Evolutionary conservation across 2,329 filamentous ascomycete species (phyloP).

Genomic region (Fonsecaea multimorphosa): DNA sequence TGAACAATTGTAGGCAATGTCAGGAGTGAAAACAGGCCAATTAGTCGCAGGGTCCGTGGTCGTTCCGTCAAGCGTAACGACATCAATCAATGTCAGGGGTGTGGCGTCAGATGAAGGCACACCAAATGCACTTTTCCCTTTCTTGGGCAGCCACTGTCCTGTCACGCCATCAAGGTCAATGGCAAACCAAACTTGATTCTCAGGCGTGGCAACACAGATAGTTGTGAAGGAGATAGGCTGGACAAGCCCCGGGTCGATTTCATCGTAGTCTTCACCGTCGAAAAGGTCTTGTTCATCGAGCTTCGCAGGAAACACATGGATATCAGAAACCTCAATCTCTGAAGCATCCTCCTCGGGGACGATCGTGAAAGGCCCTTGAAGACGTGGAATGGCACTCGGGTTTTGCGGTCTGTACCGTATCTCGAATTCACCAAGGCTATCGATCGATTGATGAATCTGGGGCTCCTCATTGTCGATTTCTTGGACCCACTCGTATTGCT

Average conservation of each 20-base stretch:
- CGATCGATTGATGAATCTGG: constrained; percentile 46
- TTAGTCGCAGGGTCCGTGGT: constrained; percentile 32
- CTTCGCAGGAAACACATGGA: constrained; percentile 62
- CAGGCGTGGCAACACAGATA: constrained; percentile 63
- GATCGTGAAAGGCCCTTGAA: constrained; percentile 67
- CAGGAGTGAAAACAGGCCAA: constrained; percentile 63
- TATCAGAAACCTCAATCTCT: constrained; percentile 64
- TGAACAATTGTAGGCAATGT: constrained; percentile 62
- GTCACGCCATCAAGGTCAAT: constrained; percentile 67
- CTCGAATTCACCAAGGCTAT: constrained; percentile 53
- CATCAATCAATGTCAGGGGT: constrained; percentile 54
- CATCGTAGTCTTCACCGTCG: constrained; percentile 58
- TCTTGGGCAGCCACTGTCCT: constrained; percentile 66
- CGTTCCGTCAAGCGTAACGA: constrained; percentile 48
- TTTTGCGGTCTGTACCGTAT: constrained; percentile 62
- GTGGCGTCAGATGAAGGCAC: constrained; percentile 50
- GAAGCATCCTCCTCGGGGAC: constrained; percentile 57
- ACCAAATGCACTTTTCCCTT: constrained; percentile 49
- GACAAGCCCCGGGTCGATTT: constrained; percentile 42
- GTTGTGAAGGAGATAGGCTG: constrained; percentile 62
- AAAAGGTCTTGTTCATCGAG: constrained; percentile 60
- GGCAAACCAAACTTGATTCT: constrained; percentile 63
- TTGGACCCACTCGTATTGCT: constrained; percentile 66
- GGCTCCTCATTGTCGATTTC: constrained; percentile 63
- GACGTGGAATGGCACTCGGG: constrained; percentile 62